Conservation (phyloP, 73 alveolate species). For the Breviolum minutum region DNA sequence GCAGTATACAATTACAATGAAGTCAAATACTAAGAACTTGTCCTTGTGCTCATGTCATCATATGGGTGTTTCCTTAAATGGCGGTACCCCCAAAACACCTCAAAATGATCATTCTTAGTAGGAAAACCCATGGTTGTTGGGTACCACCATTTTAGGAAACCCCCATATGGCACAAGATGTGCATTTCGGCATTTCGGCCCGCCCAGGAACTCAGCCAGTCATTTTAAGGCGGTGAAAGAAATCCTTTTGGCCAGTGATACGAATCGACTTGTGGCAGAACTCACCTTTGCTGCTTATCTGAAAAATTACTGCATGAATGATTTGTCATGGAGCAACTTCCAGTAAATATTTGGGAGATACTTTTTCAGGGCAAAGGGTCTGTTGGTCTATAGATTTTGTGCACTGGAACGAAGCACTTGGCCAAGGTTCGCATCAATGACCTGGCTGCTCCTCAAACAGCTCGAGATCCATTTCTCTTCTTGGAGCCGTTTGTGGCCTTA, state of each 20-base stretch:
- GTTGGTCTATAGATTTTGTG: neutral
- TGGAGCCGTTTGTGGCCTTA: constrained; percentile 74
- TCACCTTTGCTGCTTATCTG: constrained; percentile 27
- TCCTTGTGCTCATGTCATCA: too few species aligned
- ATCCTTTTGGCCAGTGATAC: constrained; percentile 59
- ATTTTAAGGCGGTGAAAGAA: constrained; percentile 13
- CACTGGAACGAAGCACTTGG: too few species aligned
- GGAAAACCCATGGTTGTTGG: too few species aligned
- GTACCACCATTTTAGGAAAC: too few species aligned
- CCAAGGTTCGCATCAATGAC: constrained; percentile 56
- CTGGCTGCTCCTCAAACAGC: constrained; percentile 56
- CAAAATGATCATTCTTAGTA: too few species aligned
- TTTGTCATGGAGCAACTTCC: neutral
- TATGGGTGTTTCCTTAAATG: too few species aligned
- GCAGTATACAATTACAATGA: neutral
- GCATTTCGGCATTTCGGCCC: neutral
- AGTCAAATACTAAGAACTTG: neutral
- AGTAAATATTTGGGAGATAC: neutral
- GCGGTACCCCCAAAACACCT: too few species aligned
- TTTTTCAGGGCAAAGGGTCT: too few species aligned
- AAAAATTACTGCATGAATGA: neutral
- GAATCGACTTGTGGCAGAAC: constrained; percentile 69
- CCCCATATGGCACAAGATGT: too few species aligned
- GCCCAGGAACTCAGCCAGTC: neutral
- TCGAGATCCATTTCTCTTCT: constrained; percentile 16